Evolutionary conservation across 345 rosid genomes (phyloP).

Genomic region (Microcos paniculata): DNA sequence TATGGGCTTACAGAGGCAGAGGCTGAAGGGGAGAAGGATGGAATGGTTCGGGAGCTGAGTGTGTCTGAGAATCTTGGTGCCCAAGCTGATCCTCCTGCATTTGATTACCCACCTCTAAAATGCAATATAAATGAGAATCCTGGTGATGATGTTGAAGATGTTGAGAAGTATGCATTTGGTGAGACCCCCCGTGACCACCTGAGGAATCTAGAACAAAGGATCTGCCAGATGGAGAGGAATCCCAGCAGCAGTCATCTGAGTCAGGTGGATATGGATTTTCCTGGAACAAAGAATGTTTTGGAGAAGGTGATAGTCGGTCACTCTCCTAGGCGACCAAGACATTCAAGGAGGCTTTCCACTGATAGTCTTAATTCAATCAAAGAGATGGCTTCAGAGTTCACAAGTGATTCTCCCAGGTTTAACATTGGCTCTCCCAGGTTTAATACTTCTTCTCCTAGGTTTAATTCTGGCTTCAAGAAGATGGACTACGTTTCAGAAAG

Average conservation of each 20-base stretch:
- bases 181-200: constrained; percentile 63
- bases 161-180: constrained; percentile 69
- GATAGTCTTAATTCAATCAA: constrained; percentile 63
- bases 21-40: constrained; percentile 54
- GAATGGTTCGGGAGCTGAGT: constrained; percentile 40
- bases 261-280: constrained; percentile 47
- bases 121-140: constrained; percentile 68
- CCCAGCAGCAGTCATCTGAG: constrained; percentile 45
- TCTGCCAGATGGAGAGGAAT: constrained; percentile 70
- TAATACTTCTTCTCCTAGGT: constrained; percentile 53
- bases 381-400: constrained; percentile 45
- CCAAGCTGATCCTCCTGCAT: constrained; percentile 46
- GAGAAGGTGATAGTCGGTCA: constrained; percentile 80
- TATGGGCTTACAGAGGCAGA: constrained; percentile 75
- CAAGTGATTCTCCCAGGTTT: constrained; percentile 53
- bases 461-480: constrained; percentile 48
- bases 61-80: constrained; percentile 42
- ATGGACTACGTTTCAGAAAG: constrained; percentile 37
- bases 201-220: constrained; percentile 73
- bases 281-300: constrained; percentile 41
- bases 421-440: constrained; percentile 54
- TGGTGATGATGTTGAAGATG: constrained; percentile 57
- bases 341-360: constrained; percentile 46
- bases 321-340: constrained; percentile 65
- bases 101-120: constrained; percentile 78